Conservation (phyloP, 176 grass and related monocot species). For the Zoysia japonica region DNA sequence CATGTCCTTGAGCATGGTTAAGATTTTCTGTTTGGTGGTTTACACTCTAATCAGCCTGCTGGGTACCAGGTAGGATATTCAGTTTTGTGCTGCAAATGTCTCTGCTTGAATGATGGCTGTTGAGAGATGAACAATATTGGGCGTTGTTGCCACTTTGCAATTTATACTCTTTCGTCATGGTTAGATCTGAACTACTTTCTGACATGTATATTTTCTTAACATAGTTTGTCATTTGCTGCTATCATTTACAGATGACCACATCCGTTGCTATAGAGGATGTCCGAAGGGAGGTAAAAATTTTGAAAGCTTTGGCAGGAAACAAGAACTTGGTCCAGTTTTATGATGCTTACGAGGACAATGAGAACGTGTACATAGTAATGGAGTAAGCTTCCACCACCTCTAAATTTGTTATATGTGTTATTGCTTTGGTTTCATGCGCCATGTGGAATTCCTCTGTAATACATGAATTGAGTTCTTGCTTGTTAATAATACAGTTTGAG, state of each 20-base stretch:
- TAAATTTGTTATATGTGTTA: constrained; percentile 5
- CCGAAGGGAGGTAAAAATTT: constrained; percentile 83
- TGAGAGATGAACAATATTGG: background rate
- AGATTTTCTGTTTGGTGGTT: background rate
- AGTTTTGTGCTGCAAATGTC: background rate
- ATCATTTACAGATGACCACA: constrained; percentile 75
- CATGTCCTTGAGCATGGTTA: constrained; percentile 12
- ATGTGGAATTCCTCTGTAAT: background rate
- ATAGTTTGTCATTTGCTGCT: constrained; percentile 3
- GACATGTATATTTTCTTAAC: background rate
- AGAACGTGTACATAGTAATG: constrained; percentile 85
- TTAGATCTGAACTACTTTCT: constrained; percentile 17
- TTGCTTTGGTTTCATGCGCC: constrained; percentile 18
- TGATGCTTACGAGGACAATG: constrained; percentile 79
- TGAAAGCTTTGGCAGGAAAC: constrained; percentile 74
- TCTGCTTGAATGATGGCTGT: background rate
- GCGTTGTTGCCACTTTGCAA: background rate
- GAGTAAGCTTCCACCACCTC: constrained; percentile 59
- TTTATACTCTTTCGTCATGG: background rate
- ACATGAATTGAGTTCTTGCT: background rate
- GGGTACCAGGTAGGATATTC: background rate
- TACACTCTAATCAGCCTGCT: background rate
- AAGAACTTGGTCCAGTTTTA: constrained; percentile 82
- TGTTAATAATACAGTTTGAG: background rate
- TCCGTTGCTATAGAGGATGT: constrained; percentile 88